These are phyloP conservation scores for Gryganskiella cystojenkinii DNA, from an alignment of 192 early-diverging fungal species.

Conservation along the genomic window DNA sequence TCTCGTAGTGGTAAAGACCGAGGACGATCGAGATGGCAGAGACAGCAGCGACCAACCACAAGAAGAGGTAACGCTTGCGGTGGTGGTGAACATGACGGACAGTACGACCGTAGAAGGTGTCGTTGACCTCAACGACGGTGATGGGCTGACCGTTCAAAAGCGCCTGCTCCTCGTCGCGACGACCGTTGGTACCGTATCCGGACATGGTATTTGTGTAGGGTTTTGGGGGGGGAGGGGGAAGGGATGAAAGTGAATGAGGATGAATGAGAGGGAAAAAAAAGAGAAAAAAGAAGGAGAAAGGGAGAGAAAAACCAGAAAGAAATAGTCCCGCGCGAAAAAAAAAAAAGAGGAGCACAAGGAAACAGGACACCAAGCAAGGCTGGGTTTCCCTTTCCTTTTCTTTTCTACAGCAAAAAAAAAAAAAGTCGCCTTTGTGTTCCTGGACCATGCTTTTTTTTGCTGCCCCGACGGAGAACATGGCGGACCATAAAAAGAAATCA, in stretches of 20 bases:
- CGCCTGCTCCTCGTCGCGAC: slow-evolving; percentile 38
- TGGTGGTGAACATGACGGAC: slow-evolving; percentile 44
- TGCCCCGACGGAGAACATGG: neutral
- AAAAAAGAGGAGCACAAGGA: neutral
- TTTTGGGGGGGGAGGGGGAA: neutral
- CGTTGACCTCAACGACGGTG: slow-evolving; percentile 15
- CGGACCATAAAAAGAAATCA: neutral
- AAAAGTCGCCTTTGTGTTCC: slow-evolving; percentile 7
- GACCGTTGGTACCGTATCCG: slow-evolving; percentile 40
- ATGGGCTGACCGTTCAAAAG: slow-evolving; percentile 36
- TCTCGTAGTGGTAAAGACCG: slow-evolving; percentile 41
- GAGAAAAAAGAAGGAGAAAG: slow-evolving; percentile 4
- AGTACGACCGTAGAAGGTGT: slow-evolving; percentile 49
- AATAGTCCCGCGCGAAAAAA: too few species aligned
- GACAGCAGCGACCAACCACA: slow-evolving; percentile 43
- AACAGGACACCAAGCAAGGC: neutral
- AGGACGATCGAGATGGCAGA: slow-evolving; percentile 35
- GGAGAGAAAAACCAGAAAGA: slow-evolving; percentile 3
- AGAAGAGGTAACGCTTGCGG: slow-evolving; percentile 50
- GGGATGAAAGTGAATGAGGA: slow-evolving; percentile 3
- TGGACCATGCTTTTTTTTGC: neutral
- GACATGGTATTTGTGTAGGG: slow-evolving; percentile 26
- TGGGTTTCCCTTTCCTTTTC: neutral
- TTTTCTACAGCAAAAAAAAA: neutral
- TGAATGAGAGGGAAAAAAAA: slow-evolving; percentile 1